phyloP scores from a whole-genome alignment of 1,284 basidiomycete genomes.

The Ceratobasidium sp. region DNA sequence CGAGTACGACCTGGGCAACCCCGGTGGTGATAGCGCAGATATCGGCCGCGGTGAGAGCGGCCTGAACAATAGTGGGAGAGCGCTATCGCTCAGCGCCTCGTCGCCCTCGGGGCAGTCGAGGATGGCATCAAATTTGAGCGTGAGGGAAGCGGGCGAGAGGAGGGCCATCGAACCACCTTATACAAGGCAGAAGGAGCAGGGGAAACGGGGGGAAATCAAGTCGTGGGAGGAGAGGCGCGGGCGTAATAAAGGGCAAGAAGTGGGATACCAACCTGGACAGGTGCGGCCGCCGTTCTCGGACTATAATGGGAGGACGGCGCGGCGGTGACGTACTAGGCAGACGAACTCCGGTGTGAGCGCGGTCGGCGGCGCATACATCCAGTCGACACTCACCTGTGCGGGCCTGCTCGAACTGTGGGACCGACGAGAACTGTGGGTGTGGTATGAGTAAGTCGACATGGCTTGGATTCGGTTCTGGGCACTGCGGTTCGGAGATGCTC shows the following conservation, averaged over 20 bases:
- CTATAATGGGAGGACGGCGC: conserved; percentile 27
- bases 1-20: conserved; percentile 2
- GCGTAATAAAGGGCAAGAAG: conserved; percentile 10
- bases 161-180: background rate
- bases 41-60: background rate
- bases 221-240: background rate
- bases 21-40: background rate
- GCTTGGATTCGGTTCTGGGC: too few species aligned
- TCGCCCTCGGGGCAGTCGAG: conserved; percentile 12
- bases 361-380: background rate
- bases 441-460: conserved; percentile 27
- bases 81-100: conserved; percentile 14
- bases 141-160: conserved; percentile 27
- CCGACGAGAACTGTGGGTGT: conserved; percentile 27
- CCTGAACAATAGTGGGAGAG: conserved; percentile 19
- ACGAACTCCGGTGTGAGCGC: conserved; percentile 12
- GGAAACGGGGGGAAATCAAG: background rate
- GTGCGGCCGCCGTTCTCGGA: conserved; percentile 7
- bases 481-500: background rate
- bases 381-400: conserved; percentile 8
- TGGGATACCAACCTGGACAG: conserved; percentile 21
- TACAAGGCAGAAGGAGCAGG: background rate
- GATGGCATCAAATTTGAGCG: conserved; percentile 33
- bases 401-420: conserved; percentile 36
- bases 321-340: conserved; percentile 27